Conservation (phyloP, 1,139 yeast species). For the Saccharomyces uvarum region DNA sequence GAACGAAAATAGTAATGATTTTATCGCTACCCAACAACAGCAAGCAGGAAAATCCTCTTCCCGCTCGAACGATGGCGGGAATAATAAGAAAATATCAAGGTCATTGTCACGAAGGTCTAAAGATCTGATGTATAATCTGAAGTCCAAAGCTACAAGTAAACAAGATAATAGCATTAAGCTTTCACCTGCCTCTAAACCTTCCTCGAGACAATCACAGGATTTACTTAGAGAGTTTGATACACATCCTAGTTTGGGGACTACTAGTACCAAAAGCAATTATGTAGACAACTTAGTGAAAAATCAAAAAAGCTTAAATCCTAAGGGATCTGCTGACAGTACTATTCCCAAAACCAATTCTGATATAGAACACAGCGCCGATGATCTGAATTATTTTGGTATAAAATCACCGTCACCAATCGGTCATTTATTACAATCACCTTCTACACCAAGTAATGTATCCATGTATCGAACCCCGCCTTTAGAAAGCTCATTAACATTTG, state of each 20-base stretch:
- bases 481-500: background rate
- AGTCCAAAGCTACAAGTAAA: slow-evolving; percentile 1
- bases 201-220: background rate
- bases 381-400: background rate
- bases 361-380: background rate
- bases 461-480: slow-evolving; percentile 2
- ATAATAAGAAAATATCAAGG: slow-evolving; percentile 2
- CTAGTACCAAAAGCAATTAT: background rate
- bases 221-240: background rate
- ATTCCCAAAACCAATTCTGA: background rate
- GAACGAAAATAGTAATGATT: background rate
- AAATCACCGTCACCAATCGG: background rate
- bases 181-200: slow-evolving; percentile 5
- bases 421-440: background rate
- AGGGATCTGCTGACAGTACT: background rate
- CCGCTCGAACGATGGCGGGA: background rate
- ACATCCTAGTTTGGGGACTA: background rate
- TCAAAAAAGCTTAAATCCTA: background rate
- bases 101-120: slow-evolving; percentile 5
- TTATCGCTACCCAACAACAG: background rate
- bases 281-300: background rate
- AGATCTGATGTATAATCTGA: slow-evolving; percentile 4
- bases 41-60: background rate
- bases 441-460: background rate
- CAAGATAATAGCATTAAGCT: background rate